Conservation (phyloP, 306 rosid species). For the Senna siamea region DNA sequence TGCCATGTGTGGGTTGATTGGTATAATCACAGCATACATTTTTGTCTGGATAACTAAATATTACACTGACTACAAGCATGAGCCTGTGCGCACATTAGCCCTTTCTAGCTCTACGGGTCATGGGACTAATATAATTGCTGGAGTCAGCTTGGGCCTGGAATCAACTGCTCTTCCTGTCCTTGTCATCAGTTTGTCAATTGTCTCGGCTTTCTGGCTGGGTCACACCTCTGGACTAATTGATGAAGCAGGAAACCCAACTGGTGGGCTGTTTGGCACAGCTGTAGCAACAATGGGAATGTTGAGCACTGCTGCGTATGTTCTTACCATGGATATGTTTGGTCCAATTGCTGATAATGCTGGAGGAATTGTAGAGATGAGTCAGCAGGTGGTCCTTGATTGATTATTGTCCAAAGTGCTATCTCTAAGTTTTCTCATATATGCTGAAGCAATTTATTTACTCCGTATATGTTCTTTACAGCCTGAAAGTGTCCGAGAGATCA, state of each 20-base stretch:
- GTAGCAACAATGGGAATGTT: constrained; percentile 99
- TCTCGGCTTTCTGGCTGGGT: constrained; percentile 95
- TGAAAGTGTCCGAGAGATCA: constrained; percentile 97
- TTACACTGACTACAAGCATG: constrained; percentile 97
- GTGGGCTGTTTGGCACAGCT: constrained; percentile 98
- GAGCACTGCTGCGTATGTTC: constrained; percentile 99
- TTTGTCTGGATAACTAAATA: constrained; percentile 93
- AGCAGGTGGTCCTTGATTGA: constrained; percentile 66
- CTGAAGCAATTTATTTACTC: constrained; percentile 22
- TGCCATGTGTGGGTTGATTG: constrained; percentile 95
- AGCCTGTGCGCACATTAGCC: constrained; percentile 95
- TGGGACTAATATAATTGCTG: constrained; percentile 98
- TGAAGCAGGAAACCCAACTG: constrained; percentile 82
- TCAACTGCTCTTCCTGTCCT: constrained; percentile 98
- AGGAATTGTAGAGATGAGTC: constrained; percentile 99
- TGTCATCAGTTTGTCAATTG: constrained; percentile 84
- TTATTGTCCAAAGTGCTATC: constrained; percentile 27
- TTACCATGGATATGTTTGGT: constrained; percentile 99
- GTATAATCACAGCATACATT: constrained; percentile 88
- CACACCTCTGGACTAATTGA: constrained; percentile 86
- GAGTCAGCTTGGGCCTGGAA: constrained; percentile 97
- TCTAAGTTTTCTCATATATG: constrained; percentile 29
- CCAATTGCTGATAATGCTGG: constrained; percentile 99
- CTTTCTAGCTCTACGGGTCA: constrained; percentile 95
- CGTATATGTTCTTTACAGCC: constrained; percentile 59